Base-by-base conservation (phyloP, 805 yeast species). In the Zygotorulaspora florentina region DNA sequence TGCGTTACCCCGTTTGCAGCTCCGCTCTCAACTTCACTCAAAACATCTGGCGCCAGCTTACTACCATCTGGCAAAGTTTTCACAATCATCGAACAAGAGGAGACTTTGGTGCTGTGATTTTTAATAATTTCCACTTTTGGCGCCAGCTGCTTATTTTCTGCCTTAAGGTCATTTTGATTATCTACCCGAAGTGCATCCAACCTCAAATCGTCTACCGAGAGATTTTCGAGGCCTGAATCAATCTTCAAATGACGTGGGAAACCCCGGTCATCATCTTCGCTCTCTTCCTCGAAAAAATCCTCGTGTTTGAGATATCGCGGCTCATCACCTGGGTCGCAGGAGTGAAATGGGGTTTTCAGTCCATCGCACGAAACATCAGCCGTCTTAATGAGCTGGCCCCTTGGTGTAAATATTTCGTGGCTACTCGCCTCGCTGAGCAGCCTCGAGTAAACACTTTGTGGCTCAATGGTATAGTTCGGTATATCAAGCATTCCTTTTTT, bases 361-460 rank as follows among this genome's bases (percentile, higher is more conserved):
- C 68, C 68, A 46, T 57, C 50, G 3, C 55, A 51, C 3, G 61
- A 51, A 9, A 64, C 36, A 34, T 64, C 65, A 2, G 65, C 65
- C 1, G 65, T 59, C 15, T 46, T 51, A 8, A 64, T 61, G 23
- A 61, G 43, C 43, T 62, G 66, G 13, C 60, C 64, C 39, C 35
- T 42, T 2, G 68, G 68, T 2, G 68, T 64, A 23, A 52, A 48
- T 20, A 46, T 43, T 11, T 29, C 35, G 15, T 28, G 31, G 13
- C 47, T 47, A 12, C 55, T 48, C 18, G 18, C 34, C 9, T 25
- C 20, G 10, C 45, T 52, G 6, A 53, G 51, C 12, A 44, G 33
- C 27, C 46, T 52, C 12, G 50, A 16, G 31, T 54, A 51, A 10
- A 59, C 18, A 53, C 52, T 57, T 45, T 61, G 65, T 30, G 54